Conservation (phyloP, 2,329 filamentous ascomycete species). For the Xylaria sp. region DNA sequence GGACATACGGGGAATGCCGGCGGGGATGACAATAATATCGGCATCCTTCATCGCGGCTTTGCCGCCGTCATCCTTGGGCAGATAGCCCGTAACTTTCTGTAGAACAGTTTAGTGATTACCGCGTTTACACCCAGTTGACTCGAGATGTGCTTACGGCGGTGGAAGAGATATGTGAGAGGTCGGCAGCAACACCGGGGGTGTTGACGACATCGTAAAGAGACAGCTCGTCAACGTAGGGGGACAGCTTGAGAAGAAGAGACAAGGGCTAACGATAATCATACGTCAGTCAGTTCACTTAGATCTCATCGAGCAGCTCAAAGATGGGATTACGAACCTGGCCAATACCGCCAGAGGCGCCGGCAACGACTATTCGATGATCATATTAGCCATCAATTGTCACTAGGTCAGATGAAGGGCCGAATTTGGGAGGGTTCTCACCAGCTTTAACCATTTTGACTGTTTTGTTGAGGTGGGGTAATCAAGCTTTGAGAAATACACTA, state of each 20-base stretch:
- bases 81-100: slow-evolving; percentile 86
- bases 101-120: slow-evolving; percentile 46
- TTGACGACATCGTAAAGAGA: slow-evolving; percentile 99
- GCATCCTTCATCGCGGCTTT: slow-evolving; percentile 90
- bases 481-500: slow-evolving; percentile 23
- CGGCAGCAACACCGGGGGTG: slow-evolving; percentile 93
- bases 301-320: not conserved
- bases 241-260: slow-evolving; percentile 94
- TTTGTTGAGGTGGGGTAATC: slow-evolving; percentile 44
- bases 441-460: slow-evolving; percentile 67
- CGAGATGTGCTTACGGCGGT: slow-evolving; percentile 68
- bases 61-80: slow-evolving; percentile 85
- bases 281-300: slow-evolving; percentile 38
- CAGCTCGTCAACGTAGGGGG: slow-evolving; percentile 88
- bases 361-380: slow-evolving; percentile 69
- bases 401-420: not conserved
- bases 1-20: slow-evolving; percentile 91
- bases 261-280: slow-evolving; percentile 72
- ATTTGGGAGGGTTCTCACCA: slow-evolving; percentile 55
- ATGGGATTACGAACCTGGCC: slow-evolving; percentile 76
- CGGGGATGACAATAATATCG: slow-evolving; percentile 96
- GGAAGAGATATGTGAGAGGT: slow-evolving; percentile 97
- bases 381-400: slow-evolving; percentile 15
- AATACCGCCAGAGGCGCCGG: slow-evolving; percentile 97
- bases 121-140: slow-evolving; percentile 14